A percentile compares a stretch with the other conserved stretches of the same genome.
These are phyloP conservation scores for Magnaporthales sp. DNA, from an alignment of 2,329 filamentous ascomycete genomes.

Conservation along the genomic window DNA sequence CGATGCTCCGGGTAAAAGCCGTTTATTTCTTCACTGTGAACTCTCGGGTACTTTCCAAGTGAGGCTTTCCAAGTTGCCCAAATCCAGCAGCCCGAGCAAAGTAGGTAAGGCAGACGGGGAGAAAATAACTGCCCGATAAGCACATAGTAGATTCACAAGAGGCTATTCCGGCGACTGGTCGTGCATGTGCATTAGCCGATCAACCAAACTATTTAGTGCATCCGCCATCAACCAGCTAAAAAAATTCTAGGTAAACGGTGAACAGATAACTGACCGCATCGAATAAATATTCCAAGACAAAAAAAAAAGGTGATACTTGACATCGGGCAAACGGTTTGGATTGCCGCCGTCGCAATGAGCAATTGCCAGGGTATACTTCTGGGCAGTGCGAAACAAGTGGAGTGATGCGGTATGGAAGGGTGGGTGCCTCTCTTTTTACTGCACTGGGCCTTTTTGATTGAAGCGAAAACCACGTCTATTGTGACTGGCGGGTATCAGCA, in stretches of 20 bases:
- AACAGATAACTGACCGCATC: not conserved
- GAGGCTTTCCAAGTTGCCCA: not conserved
- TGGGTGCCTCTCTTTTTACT: not conserved
- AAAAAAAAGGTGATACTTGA: not conserved
- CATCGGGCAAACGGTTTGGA: not conserved
- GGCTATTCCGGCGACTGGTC: not conserved
- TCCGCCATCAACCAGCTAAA: not conserved
- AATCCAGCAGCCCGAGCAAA: not conserved
- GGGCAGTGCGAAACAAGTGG: not conserved
- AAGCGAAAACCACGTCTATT: not conserved
- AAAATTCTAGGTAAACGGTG: not conserved
- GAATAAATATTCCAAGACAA: not conserved
- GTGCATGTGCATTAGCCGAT: conserved; percentile 1
- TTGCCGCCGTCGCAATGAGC: not conserved
- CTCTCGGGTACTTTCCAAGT: not conserved
- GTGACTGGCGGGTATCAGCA: not conserved
- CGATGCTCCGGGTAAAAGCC: not conserved
- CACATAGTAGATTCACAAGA: not conserved
- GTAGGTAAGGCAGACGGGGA: too few relatives aligned
- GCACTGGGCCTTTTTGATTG: not conserved
- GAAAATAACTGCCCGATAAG: not conserved
- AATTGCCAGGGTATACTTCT: not conserved
- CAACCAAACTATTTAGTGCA: not conserved
- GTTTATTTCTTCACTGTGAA: not conserved
- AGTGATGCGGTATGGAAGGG: not conserved